Percentiles rank a stretch among this genome's conserved stretches.
phyloP scores from a whole-genome alignment of 176 grass and related monocot genomes.

The Hyparrhenia diplandra region DNA sequence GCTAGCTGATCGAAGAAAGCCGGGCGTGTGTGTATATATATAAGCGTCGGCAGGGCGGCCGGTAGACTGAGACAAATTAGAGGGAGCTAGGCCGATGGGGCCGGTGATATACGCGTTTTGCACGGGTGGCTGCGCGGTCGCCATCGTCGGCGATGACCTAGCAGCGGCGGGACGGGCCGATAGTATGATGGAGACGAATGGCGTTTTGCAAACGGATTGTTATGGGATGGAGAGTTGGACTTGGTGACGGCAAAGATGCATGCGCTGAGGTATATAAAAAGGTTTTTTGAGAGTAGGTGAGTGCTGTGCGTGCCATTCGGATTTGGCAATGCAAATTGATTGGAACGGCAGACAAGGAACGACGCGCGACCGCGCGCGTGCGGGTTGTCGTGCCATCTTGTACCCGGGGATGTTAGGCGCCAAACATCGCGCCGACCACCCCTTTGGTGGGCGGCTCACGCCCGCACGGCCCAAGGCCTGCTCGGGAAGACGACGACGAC shows the following conservation, averaged over 20 bases:
- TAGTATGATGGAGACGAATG: background rate
- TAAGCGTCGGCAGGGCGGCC: background rate
- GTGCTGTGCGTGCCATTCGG: background rate
- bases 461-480: too few relatives aligned
- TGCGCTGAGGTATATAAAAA: too few relatives aligned
- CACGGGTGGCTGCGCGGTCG: background rate
- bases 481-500: too few relatives aligned
- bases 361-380: background rate
- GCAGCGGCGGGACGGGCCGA: background rate
- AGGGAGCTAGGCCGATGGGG: background rate
- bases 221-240: too few relatives aligned
- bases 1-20: background rate
- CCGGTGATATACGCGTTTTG: slow-evolving; percentile 3
- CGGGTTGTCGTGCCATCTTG: background rate
- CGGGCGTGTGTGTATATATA: background rate
- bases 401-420: background rate
- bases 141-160: background rate
- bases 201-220: too few relatives aligned
- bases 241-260: background rate
- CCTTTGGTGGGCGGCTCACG: too few relatives aligned
- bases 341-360: background rate
- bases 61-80: background rate
- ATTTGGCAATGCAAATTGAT: background rate
- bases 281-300: background rate
- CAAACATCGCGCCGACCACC: too few relatives aligned